A percentile compares a stretch with the other conserved stretches of the same genome.
Evolutionary conservation across 73 alveolate species (phyloP).

Genomic region (Halteria grandinella): DNA sequence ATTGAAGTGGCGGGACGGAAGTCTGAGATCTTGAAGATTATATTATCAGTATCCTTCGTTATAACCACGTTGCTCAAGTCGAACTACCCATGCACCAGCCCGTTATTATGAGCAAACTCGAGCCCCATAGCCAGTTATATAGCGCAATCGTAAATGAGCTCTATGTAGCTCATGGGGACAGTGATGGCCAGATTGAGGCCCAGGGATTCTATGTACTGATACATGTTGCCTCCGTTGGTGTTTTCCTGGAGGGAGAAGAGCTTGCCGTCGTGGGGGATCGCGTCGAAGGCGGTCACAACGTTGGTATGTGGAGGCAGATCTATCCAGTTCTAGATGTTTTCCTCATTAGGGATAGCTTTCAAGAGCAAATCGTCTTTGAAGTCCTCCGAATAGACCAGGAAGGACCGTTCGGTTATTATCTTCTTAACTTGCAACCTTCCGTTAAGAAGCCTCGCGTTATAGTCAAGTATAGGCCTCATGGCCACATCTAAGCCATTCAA

Average conservation of each 20-base stretch:
- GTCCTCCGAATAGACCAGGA: slow-evolving; percentile 51
- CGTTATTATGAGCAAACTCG: slow-evolving; percentile 64
- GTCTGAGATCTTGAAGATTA: slow-evolving; percentile 46
- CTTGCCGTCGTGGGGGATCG: slow-evolving; percentile 23
- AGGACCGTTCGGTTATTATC: slow-evolving; percentile 44
- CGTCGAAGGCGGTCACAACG: slow-evolving; percentile 58
- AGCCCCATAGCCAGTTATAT: slow-evolving; percentile 55
- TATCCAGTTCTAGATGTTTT: slow-evolving; percentile 51
- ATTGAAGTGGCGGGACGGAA: slow-evolving; percentile 50
- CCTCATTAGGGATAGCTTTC: slow-evolving; percentile 48
- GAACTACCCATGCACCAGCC: slow-evolving; percentile 58
- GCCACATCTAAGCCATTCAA: slow-evolving; percentile 45
- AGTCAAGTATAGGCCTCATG: slow-evolving; percentile 56
- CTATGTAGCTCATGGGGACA: slow-evolving; percentile 59
- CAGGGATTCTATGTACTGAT: slow-evolving; percentile 47
- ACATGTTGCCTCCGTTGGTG: slow-evolving; percentile 39
- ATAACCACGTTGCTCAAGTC: slow-evolving; percentile 45
- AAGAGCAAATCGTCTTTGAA: slow-evolving; percentile 51
- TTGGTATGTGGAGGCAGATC: slow-evolving; percentile 66
- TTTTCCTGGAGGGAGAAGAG: slow-evolving; percentile 29
- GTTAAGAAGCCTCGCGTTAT: slow-evolving; percentile 24
- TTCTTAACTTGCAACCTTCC: slow-evolving; percentile 28
- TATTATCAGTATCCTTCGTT: slow-evolving; percentile 28
- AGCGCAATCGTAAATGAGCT: slow-evolving; percentile 54
- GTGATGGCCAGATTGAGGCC: slow-evolving; percentile 55